These are phyloP conservation scores for Agroathelia rolfsii DNA, from an alignment of 1,284 basidiomycete species.

Conservation along the genomic window DNA sequence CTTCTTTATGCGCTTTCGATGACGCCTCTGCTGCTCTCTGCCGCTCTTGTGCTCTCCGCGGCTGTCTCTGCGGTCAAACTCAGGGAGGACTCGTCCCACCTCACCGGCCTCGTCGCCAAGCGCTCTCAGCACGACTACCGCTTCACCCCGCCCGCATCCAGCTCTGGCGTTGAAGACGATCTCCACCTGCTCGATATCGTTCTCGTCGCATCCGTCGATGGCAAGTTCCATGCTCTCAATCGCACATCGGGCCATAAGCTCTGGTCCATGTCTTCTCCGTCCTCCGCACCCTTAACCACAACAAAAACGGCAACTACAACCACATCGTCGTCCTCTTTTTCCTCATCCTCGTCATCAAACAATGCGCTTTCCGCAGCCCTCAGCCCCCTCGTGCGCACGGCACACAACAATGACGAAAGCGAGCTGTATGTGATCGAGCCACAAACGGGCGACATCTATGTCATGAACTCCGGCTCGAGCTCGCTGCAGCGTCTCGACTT, in stretches of 20 bases:
- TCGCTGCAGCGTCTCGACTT: conserved; percentile 77
- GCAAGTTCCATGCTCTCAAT: conserved; percentile 81
- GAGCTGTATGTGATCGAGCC: conserved; percentile 89
- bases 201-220: conserved; percentile 83
- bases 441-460: conserved; percentile 82
- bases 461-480: conserved; percentile 54
- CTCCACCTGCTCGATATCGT: conserved; percentile 67
- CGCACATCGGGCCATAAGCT: conserved; percentile 65
- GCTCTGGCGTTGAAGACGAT: conserved; percentile 26
- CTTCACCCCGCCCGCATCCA: too few species aligned
- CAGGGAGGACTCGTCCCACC: too few species aligned
- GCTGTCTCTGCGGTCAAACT: too few species aligned
- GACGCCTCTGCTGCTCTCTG: too few species aligned
- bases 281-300: conserved; percentile 38
- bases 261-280: conserved; percentile 71
- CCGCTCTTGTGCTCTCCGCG: too few species aligned
- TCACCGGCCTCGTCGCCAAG: too few species aligned
- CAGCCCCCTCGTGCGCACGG: conserved; percentile 62
- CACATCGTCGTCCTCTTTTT: too few species aligned
- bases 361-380: too few species aligned
- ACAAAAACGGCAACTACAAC: too few species aligned
- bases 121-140: too few species aligned
- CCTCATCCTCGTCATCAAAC: too few species aligned
- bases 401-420: conserved; percentile 48
- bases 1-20: too few species aligned